A percentile compares a stretch with the other conserved stretches of the same genome.
Evolutionary conservation across 176 grass and related monocot species (phyloP).

Genomic region (Avena sativa): DNA sequence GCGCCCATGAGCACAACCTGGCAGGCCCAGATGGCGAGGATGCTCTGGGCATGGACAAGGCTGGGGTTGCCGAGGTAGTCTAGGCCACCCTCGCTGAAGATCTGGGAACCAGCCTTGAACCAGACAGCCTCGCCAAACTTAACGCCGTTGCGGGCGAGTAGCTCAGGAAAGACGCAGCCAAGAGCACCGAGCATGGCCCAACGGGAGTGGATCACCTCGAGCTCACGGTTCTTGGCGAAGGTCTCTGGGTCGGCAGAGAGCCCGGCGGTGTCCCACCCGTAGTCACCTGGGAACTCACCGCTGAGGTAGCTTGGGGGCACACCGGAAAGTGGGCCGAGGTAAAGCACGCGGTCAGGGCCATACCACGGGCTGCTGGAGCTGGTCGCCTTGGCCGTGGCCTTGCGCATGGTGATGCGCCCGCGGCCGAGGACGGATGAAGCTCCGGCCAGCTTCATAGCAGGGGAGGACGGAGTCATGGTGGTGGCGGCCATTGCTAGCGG

Average conservation of each 20-base stretch:
- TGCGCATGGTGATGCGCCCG: constrained; percentile 25
- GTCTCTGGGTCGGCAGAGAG: constrained; percentile 84
- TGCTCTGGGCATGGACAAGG: constrained; percentile 88
- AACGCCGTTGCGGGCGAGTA: constrained; percentile 80
- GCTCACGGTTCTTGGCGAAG: constrained; percentile 88
- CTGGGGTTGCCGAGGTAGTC: constrained; percentile 93
- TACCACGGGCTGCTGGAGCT: constrained; percentile 82
- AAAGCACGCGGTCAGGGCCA: constrained; percentile 78
- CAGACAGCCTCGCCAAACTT: constrained; percentile 92
- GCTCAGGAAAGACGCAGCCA: constrained; percentile 87
- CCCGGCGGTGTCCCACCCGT: constrained; percentile 85
- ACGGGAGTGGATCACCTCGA: constrained; percentile 86
- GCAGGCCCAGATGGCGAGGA: constrained; percentile 81
- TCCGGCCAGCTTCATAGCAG: constrained; percentile 28
- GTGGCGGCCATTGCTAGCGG: not conserved
- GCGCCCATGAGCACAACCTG: constrained; percentile 91
- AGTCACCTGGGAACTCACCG: constrained; percentile 87
- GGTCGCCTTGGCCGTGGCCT: constrained; percentile 38
- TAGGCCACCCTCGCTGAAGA: constrained; percentile 85
- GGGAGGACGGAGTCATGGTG: constrained; percentile 43
- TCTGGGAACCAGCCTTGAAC: constrained; percentile 89
- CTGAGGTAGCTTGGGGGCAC: constrained; percentile 78
- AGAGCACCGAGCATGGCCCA: constrained; percentile 96
- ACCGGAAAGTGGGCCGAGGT: constrained; percentile 80
- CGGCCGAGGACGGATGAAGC: constrained; percentile 12